Evolutionary conservation across 2,329 filamentous ascomycete species (phyloP), one percentile per base, ranked within the genome.

Genomic region (Colletotrichum limetticola): DNA sequence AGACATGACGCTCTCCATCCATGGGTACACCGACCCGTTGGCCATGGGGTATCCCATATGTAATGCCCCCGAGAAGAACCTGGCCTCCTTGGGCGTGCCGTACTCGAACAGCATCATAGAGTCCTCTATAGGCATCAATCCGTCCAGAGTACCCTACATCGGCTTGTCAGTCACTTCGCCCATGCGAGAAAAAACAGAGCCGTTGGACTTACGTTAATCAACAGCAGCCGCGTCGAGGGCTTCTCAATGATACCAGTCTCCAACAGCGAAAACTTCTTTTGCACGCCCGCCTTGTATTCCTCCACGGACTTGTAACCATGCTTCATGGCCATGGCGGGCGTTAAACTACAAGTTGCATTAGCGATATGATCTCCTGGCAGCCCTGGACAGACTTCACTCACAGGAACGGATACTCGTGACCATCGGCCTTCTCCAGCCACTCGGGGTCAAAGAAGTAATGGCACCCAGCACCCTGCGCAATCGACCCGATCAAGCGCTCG

Each of bases 1-100:
- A 8, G 66, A 76, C 83, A 90, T 86, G 1, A 91, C 86, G 68
- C 83, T 80, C 77, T 91, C 89, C 85, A 91, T 88, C 90, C 89
- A 91, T 1, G 89, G 88, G 78, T 90, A 91, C 28, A 91, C 88
- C 5, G 83, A 82, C 4, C 78, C 80, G 75, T 91, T 91, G 0
- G 89, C 89, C 77, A 86, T 79, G 5, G 91, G 91, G 78, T 93
- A 93, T 14, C 91, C 91, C 91, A 93, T 93, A 76, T 93, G 91
- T 74, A 91, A 78, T 37, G 89, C 83, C 0, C 88, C 88, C 0
- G 87, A 82, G 74, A 92, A 91, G 81, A 93, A 91, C 61, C 78
- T 85, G 12, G 86, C 90, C 80, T 93, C 91, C 82, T 93, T 93
- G 14, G 90, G 90, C 37, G 84, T 86, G 2, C 91, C 91, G 75